Evolutionary conservation across 2,329 filamentous ascomycete species (phyloP).

Genomic region (Talaromyces amestolkiae): DNA sequence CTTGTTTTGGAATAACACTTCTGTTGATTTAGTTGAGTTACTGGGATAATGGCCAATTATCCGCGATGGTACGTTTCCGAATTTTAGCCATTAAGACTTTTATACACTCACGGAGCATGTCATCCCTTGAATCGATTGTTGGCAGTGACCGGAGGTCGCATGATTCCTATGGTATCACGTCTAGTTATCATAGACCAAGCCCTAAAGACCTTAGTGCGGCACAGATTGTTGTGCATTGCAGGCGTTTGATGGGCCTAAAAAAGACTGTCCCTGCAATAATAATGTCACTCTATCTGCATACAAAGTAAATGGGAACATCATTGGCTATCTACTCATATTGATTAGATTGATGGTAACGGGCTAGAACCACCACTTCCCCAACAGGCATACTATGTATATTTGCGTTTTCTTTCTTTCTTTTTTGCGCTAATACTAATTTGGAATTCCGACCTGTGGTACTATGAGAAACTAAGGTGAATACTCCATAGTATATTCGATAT

Average conservation of each 20-base stretch:
- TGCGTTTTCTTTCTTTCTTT: neutral
- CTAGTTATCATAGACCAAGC: neutral
- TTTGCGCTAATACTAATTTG: neutral
- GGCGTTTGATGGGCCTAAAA: neutral
- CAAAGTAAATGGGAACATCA: neutral
- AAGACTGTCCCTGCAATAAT: neutral
- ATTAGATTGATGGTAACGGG: neutral
- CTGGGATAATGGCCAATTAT: neutral
- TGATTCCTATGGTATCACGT: neutral
- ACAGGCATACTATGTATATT: neutral
- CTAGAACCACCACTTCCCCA: neutral
- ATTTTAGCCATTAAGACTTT: neutral
- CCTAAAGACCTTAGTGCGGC: neutral
- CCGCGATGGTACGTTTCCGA: neutral
- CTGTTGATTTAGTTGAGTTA: neutral
- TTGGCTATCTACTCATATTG: neutral
- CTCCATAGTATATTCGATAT: neutral
- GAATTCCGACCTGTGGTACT: neutral
- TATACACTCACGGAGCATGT: neutral
- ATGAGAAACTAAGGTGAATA: neutral
- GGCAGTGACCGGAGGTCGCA: neutral
- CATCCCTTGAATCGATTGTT: neutral
- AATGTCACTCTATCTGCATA: neutral
- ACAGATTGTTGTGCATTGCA: neutral
- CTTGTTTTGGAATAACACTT: neutral